These are phyloP conservation scores for Lichtheimia corymbifera DNA, from an alignment of 371 early-diverging fungal species.

Conservation along the genomic window DNA sequence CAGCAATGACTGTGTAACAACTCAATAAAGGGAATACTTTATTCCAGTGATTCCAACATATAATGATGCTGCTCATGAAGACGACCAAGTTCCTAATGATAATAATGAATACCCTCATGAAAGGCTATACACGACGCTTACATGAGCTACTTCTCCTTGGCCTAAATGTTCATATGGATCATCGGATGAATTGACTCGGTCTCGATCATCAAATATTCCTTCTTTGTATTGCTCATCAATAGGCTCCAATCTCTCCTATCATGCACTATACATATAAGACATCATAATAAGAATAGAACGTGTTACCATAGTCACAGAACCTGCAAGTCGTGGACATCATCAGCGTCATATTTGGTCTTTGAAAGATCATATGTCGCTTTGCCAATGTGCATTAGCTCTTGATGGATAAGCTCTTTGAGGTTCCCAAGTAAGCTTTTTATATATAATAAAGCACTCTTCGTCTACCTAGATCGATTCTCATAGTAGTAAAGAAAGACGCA, in stretches of 20 bases:
- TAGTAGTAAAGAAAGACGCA: neutral
- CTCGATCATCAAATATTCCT: neutral
- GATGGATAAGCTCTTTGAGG: neutral
- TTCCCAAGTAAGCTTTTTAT: neutral
- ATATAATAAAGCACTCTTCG: neutral
- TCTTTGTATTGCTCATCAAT: neutral
- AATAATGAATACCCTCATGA: neutral
- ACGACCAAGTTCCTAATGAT: neutral
- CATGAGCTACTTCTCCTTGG: neutral
- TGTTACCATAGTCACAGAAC: neutral
- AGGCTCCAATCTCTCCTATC: neutral
- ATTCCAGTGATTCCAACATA: neutral
- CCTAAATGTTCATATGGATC: slow-evolving; percentile 2
- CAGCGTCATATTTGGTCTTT: neutral
- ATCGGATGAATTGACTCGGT: neutral
- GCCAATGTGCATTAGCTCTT: neutral
- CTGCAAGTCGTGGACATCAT: neutral
- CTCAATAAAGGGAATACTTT: neutral
- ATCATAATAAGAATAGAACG: too few relatives aligned
- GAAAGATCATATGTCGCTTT: neutral
- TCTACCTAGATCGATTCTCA: neutral
- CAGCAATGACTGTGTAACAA: neutral
- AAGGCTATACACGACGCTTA: neutral
- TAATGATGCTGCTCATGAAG: neutral
- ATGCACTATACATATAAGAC: neutral